Evolutionary conservation across 2,329 filamentous ascomycete species (phyloP).

Genomic region (Claviceps purpurea): DNA sequence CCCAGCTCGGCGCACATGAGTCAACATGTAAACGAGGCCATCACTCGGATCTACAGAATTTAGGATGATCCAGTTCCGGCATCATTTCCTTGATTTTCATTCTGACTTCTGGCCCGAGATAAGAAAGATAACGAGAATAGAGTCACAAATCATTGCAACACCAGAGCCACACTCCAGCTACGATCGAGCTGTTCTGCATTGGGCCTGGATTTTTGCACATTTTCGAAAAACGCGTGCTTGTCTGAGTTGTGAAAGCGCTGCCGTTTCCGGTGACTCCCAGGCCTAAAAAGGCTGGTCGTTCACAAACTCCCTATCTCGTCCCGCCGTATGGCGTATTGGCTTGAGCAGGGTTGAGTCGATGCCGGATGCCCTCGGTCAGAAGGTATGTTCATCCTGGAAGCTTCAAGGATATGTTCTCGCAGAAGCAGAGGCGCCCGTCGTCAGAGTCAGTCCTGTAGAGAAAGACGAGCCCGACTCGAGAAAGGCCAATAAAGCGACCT

Average conservation of each 20-base stretch:
- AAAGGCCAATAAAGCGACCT: no score
- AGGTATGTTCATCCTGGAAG: neutral
- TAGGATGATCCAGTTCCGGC: no score
- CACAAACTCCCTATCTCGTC: neutral
- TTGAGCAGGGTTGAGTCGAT: neutral
- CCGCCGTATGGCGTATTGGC: neutral
- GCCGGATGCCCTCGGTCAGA: neutral
- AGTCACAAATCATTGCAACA: neutral
- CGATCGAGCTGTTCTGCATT: neutral
- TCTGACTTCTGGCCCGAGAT: no score
- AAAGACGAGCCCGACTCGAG: no score
- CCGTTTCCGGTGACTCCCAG: no score
- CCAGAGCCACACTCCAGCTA: neutral
- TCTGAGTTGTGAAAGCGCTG: neutral
- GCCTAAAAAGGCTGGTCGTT: neutral
- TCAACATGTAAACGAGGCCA: no score
- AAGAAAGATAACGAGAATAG: neutral
- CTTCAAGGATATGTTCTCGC: neutral
- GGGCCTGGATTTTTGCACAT: neutral
- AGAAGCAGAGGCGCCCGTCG: no score
- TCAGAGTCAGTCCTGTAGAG: no score
- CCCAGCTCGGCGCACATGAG: no score
- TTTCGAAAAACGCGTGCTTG: neutral
- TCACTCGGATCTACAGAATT: no score
- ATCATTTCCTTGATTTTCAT: no score